phyloP scores from a whole-genome alignment of 2,329 filamentous ascomycete species.

The Fusarium nelsonii region DNA sequence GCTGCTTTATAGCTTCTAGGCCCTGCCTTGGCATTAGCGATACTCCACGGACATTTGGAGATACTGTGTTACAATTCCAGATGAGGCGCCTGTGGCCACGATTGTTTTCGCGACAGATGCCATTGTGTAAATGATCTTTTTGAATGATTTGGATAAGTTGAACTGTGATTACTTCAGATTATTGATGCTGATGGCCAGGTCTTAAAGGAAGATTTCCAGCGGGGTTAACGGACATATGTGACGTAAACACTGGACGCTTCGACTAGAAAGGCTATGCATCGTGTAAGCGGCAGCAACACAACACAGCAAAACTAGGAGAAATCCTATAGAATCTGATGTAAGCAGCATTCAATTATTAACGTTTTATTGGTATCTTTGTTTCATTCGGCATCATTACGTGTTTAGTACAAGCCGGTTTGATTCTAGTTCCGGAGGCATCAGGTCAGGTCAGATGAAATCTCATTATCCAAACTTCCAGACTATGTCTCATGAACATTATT shows the following conservation, averaged over 20 bases:
- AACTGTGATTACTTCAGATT: background rate
- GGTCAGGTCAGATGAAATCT: background rate
- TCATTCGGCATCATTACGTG: background rate
- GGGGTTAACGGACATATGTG: conserved; percentile 44
- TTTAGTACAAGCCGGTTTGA: background rate
- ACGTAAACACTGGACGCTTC: conserved; percentile 23
- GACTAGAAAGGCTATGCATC: background rate
- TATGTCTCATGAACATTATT: background rate
- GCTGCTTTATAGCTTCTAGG: conserved; percentile 65
- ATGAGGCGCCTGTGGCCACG: conserved; percentile 63
- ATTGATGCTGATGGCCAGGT: background rate
- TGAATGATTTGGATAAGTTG: background rate
- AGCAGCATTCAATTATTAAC: conserved; percentile 24
- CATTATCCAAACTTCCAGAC: background rate
- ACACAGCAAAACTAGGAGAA: background rate
- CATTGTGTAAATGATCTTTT: conserved; percentile 47
- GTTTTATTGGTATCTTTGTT: background rate
- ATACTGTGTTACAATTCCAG: conserved; percentile 59
- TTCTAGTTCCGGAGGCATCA: background rate
- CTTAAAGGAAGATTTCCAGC: conserved; percentile 10
- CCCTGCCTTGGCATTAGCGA: conserved; percentile 54
- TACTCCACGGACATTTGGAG: background rate
- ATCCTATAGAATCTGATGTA: background rate
- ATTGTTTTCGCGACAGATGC: conserved; percentile 60
- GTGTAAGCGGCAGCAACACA: conserved; percentile 16